These are phyloP conservation scores for Penicillium cinerascens DNA, from an alignment of 495 filamentous ascomycete genomes.

Conservation along the genomic window DNA sequence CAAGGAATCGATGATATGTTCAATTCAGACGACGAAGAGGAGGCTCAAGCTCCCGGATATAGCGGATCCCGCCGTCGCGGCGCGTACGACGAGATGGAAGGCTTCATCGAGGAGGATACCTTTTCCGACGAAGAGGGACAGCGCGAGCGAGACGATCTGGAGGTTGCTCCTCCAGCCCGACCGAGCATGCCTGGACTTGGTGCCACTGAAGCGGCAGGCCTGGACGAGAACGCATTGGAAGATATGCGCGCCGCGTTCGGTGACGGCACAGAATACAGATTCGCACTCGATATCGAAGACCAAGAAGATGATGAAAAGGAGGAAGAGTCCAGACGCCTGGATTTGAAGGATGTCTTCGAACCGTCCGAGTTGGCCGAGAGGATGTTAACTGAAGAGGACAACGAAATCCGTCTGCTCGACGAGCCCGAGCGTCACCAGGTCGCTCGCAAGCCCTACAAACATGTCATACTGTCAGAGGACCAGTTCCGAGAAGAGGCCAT, in stretches of 20 bases:
- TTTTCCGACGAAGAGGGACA: slow-evolving; percentile 82
- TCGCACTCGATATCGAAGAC: slow-evolving; percentile 82
- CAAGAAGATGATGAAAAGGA: slow-evolving; percentile 64
- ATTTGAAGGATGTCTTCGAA: slow-evolving; percentile 96
- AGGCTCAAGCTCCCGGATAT: slow-evolving; percentile 54
- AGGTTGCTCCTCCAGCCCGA: slow-evolving; percentile 71
- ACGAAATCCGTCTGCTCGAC: slow-evolving; percentile 78
- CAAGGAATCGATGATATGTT: slow-evolving; percentile 87
- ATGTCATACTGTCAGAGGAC: slow-evolving; percentile 70
- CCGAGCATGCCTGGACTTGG: slow-evolving; percentile 56
- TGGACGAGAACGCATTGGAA: slow-evolving; percentile 87
- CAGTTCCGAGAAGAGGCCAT: slow-evolving; percentile 82
- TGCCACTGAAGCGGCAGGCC: slow-evolving; percentile 63
- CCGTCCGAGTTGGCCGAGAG: slow-evolving; percentile 89
- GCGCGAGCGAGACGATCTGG: slow-evolving; percentile 77
- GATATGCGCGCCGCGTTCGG: slow-evolving; percentile 96
- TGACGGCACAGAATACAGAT: slow-evolving; percentile 90
- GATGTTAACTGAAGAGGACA: slow-evolving; percentile 93
- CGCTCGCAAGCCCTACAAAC: slow-evolving; percentile 79
- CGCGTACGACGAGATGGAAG: slow-evolving; percentile 84
- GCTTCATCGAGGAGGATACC: slow-evolving; percentile 96
- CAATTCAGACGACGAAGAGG: slow-evolving; percentile 85
- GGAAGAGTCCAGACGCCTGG: slow-evolving; percentile 68
- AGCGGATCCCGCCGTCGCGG: slow-evolving; percentile 50
- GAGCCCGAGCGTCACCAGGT: slow-evolving; percentile 94